Evolutionary conservation across 2,329 filamentous ascomycete genomes (phyloP).

Genomic region (Sporothrix phasma): DNA sequence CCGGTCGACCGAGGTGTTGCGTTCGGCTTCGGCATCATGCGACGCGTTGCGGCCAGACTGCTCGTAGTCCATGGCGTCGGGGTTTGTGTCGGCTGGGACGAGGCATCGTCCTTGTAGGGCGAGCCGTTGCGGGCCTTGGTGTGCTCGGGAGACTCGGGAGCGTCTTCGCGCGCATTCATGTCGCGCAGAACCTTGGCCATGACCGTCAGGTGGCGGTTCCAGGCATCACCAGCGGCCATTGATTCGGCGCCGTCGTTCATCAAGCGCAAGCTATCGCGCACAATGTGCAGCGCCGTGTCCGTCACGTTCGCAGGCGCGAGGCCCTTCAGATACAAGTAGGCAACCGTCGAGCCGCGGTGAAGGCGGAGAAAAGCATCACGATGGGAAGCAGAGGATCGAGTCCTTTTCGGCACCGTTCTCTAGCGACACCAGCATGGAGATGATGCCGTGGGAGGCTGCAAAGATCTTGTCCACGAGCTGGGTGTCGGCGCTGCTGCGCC

Average conservation of each 20-base stretch:
- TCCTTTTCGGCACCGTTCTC: constrained; percentile 50
- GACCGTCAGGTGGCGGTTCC: constrained; percentile 49
- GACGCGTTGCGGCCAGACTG: constrained; percentile 30
- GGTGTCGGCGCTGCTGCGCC: constrained; percentile 39
- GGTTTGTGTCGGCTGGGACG: constrained; percentile 44
- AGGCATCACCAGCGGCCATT: constrained; percentile 49
- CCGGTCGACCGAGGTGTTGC: constrained; percentile 33
- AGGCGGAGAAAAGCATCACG: constrained; percentile 54
- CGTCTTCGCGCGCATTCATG: constrained; percentile 32
- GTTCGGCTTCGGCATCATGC: constrained; percentile 23
- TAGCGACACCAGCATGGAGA: constrained; percentile 44
- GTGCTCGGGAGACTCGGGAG: constrained; percentile 28
- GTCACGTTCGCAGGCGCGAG: constrained; percentile 46
- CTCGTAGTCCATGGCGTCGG: constrained; percentile 50
- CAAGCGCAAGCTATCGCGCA: constrained; percentile 48
- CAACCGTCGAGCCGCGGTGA: constrained; percentile 52
- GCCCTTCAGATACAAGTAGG: constrained; percentile 53
- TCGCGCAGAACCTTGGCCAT: constrained; percentile 53
- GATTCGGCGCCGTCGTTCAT: constrained; percentile 50
- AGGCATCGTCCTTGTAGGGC: constrained; percentile 44
- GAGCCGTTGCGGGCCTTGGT: constrained; percentile 26
- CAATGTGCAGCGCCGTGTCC: constrained; percentile 47
- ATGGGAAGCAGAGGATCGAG: constrained; percentile 49
- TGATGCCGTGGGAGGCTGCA: constrained; percentile 48
- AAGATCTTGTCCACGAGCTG: constrained; percentile 47